Evolutionary conservation across 495 filamentous ascomycete genomes (phyloP).

Genomic region (Penicillium pancosmium): DNA sequence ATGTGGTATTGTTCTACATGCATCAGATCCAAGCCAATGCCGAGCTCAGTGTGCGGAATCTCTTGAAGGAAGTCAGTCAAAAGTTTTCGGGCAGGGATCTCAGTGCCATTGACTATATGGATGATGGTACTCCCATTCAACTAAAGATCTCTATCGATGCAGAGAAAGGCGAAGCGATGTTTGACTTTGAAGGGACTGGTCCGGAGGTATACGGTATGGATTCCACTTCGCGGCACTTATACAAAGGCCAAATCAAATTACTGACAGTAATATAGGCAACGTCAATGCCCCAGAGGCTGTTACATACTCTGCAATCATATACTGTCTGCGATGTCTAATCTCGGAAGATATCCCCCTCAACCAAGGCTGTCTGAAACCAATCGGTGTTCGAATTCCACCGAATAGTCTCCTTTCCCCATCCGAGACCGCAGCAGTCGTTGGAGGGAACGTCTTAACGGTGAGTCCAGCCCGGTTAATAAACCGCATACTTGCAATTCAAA

Average conservation of each 20-base stretch:
- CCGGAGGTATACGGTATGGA: conserved; percentile 75
- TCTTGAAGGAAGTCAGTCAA: conserved; percentile 73
- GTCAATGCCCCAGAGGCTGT: conserved; percentile 92
- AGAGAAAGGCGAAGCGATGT: conserved; percentile 81
- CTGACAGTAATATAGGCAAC: conserved; percentile 56
- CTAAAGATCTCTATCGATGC: conserved; percentile 83
- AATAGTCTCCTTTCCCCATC: conserved; percentile 80
- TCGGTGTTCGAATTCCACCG: conserved; percentile 78
- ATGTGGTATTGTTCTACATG: conserved; percentile 94
- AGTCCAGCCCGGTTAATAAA: neutral
- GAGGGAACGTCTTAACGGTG: conserved; percentile 82
- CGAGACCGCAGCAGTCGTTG: conserved; percentile 78
- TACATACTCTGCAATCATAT: conserved; percentile 91
- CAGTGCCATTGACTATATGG: conserved; percentile 89
- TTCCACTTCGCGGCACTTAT: too few relatives aligned
- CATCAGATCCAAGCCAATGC: conserved; percentile 88
- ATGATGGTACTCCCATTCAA: conserved; percentile 86
- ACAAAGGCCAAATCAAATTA: neutral
- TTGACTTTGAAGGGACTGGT: conserved; percentile 84
- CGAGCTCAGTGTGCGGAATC: conserved; percentile 74
- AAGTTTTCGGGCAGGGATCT: conserved; percentile 74
- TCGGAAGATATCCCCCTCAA: conserved; percentile 91
- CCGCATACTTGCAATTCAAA: too few relatives aligned
- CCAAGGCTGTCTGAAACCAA: conserved; percentile 87
- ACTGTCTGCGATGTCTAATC: conserved; percentile 86